phyloP scores from a whole-genome alignment of 2,329 filamentous ascomycete genomes.

The Fusarium paranaense region DNA sequence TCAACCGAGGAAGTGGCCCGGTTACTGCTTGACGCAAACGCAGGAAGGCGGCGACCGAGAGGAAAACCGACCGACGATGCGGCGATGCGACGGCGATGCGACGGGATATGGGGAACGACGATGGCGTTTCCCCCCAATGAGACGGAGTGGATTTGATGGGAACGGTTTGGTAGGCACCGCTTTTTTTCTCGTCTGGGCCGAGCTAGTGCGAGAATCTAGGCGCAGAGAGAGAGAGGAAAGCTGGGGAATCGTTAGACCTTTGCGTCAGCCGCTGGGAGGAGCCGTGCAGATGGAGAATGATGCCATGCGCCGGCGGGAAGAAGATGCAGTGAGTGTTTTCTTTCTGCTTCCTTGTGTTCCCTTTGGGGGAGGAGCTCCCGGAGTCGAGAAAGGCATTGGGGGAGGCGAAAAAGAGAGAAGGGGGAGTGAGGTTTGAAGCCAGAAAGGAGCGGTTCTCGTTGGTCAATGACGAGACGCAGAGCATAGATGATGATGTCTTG shows the following conservation, averaged over 20 bases:
- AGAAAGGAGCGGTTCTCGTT: slow-evolving; percentile 19
- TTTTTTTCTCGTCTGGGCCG: slow-evolving; percentile 16
- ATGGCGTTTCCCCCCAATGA: slow-evolving; percentile 40
- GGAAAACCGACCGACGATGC: slow-evolving; percentile 40
- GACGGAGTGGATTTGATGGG: slow-evolving; percentile 44
- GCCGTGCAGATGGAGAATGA: slow-evolving; percentile 13
- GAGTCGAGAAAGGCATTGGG: neutral
- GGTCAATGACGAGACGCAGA: slow-evolving; percentile 33
- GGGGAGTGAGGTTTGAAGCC: slow-evolving; percentile 2
- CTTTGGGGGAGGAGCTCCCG: neutral
- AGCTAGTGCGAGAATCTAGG: slow-evolving; percentile 4
- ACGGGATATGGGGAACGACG: slow-evolving; percentile 34
- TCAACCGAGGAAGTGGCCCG: slow-evolving; percentile 46
- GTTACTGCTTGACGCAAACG: slow-evolving; percentile 26
- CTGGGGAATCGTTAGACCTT: slow-evolving; percentile 35
- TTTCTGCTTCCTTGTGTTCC: neutral
- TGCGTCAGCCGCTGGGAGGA: slow-evolving; percentile 13
- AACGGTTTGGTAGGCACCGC: slow-evolving; percentile 32
- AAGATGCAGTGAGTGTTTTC: slow-evolving; percentile 15
- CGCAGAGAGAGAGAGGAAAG: slow-evolving; percentile 27
- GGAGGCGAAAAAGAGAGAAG: neutral
- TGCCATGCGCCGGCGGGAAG: neutral
- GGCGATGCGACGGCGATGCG: slow-evolving; percentile 26
- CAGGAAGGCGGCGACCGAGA: slow-evolving; percentile 41
- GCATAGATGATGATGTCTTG: slow-evolving; percentile 23